These are phyloP conservation scores for Xylona heveae DNA, from an alignment of 495 filamentous ascomycete genomes.

Conservation along the genomic window DNA sequence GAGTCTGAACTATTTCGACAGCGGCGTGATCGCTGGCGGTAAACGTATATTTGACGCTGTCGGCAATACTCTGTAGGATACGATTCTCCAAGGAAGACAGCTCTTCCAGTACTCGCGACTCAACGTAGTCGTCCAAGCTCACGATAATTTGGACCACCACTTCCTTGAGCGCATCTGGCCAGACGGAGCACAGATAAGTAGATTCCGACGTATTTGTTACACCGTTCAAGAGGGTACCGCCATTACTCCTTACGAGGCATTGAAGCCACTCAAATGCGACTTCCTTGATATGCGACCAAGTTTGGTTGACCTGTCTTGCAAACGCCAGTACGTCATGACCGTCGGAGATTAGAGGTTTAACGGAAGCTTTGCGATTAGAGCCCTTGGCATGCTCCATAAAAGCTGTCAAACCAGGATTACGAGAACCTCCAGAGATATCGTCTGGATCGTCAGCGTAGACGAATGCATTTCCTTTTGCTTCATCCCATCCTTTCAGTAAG, in stretches of 20 bases:
- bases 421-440: conserved; percentile 20
- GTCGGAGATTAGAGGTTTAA: conserved; percentile 31
- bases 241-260: too few species aligned
- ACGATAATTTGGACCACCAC: conserved; percentile 45
- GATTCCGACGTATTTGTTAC: conserved; percentile 13
- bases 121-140: conserved; percentile 46
- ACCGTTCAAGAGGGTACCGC: conserved; percentile 24
- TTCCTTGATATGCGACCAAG: conserved; percentile 38
- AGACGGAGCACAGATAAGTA: conserved; percentile 40
- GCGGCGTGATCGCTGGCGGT: too few species aligned
- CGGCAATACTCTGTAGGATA: conserved; percentile 4
- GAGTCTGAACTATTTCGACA: conserved; percentile 40
- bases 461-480: conserved; percentile 32
- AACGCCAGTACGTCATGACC: conserved; percentile 34
- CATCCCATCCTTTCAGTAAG: conserved; percentile 35
- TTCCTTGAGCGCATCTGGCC: conserved; percentile 54
- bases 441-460: conserved; percentile 29
- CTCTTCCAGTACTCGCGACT: conserved; percentile 17
- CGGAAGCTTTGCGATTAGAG: conserved; percentile 25
- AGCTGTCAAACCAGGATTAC: conserved; percentile 41
- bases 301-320: conserved; percentile 26
- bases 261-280: conserved; percentile 43
- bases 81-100: too few species aligned
- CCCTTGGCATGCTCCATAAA: conserved; percentile 65
- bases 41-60: too few species aligned